Base-by-base conservation (phyloP, 345 rosid species). In the Ceriops tagal region DNA sequence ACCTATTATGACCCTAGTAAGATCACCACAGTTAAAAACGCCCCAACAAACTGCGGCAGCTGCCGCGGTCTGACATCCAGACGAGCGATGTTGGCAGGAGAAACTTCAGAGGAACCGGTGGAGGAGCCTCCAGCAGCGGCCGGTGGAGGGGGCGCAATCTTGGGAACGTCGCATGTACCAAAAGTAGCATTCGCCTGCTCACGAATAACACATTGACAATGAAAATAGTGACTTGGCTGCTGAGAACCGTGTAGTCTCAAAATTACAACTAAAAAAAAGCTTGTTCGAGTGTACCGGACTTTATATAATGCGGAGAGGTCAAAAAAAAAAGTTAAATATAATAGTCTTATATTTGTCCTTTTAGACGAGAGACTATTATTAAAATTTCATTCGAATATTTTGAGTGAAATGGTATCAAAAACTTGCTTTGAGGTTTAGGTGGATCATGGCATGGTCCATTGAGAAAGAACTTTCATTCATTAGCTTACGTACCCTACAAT, bases 121-220 rank as follows among this genome's bases (percentile, higher is more conserved):
- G 37, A 34, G 37, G 9, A 1, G 52, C 68, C 77, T 37, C 62
- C 72, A 24, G 77, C 73, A 0, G 92, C 66, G 2, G 84, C 87
- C 31, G 96, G 96, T 21, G 87, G 88, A 37, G 99, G 99, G 3
- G 99, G 92, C 0, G 98, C 70, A 16, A 81, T 71, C 1, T 71
- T 69, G 7, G 99, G 96, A 67, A 80, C 82, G 68, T 92, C 92
- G 27, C 99, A 95, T 51, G 88, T 83, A 1, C 97, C 99, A 28
- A 77, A 84, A 26, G 87, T 81, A 28, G 91, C 92, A 75, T 90
- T 88, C 64, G 73, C 81, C 97, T 95, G 85, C 65, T 5, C 66
- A 73, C 46, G 64, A 21, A 65, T 10, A 30, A 61, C 59, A 63
- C 34, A 71, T 27, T 10, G 26, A 56, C 59, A 24, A 56, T 8